phyloP scores from a whole-genome alignment of 2,329 filamentous ascomycete genomes.

The Aspergillus tamarii region DNA sequence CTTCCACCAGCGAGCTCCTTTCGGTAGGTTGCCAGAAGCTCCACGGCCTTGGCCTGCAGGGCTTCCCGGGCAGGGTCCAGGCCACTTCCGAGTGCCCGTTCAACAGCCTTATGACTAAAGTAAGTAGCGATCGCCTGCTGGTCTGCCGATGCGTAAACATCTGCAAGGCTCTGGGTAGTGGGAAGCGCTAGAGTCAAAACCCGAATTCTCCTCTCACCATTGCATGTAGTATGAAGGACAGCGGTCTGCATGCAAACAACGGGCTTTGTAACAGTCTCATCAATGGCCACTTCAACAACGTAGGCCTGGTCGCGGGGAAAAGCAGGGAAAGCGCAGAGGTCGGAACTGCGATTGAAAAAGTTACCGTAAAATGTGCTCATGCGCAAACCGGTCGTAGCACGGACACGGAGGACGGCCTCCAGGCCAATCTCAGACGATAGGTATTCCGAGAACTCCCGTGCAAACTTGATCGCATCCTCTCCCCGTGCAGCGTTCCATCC shows the following conservation, averaged over 20 bases:
- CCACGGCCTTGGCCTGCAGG: slow-evolving; percentile 86
- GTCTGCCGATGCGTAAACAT: slow-evolving; percentile 92
- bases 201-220: slow-evolving; percentile 91
- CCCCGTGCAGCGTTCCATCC: slow-evolving; percentile 93
- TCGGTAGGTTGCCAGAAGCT: slow-evolving; percentile 91
- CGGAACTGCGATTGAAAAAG: slow-evolving; percentile 98
- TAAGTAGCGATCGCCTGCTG: slow-evolving; percentile 91
- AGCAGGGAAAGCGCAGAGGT: slow-evolving; percentile 95
- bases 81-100: slow-evolving; percentile 81
- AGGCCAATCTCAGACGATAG: slow-evolving; percentile 95
- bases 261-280: slow-evolving; percentile 89
- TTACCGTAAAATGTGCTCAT: slow-evolving; percentile 99
- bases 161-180: slow-evolving; percentile 86
- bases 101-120: slow-evolving; percentile 97
- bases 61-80: slow-evolving; percentile 90
- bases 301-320: slow-evolving; percentile 98
- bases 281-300: slow-evolving; percentile 96
- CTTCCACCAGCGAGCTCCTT: slow-evolving; percentile 96
- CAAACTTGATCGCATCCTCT: slow-evolving; percentile 97
- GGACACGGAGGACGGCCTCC: slow-evolving; percentile 92
- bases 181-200: slow-evolving; percentile 92
- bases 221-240: slow-evolving; percentile 95
- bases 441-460: slow-evolving; percentile 93
- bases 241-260: slow-evolving; percentile 92
- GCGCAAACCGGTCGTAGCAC: slow-evolving; percentile 88